phyloP scores from a whole-genome alignment of 495 filamentous ascomycete species.

The Aspergillus avenaceus region DNA sequence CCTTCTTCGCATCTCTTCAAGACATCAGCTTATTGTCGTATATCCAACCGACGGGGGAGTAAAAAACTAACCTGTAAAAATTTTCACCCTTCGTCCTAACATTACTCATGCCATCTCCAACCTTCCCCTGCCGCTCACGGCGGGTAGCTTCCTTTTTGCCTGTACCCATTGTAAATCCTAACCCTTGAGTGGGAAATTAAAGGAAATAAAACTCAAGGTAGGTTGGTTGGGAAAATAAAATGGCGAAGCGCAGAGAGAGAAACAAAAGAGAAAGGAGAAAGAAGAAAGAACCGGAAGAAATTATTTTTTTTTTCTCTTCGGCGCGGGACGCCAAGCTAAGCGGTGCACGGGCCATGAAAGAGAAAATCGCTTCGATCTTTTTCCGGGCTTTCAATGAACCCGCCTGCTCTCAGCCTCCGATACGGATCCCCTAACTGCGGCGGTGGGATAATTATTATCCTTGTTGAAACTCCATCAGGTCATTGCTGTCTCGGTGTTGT shows the following conservation, averaged over 20 bases:
- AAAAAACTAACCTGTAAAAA: conserved; percentile 64
- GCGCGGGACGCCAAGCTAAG: conserved; percentile 30
- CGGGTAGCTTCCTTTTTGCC: conserved; percentile 89
- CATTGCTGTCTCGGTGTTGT: too few species aligned
- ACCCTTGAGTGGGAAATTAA: conserved; percentile 20
- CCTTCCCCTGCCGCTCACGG: conserved; percentile 76
- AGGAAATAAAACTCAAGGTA: conserved; percentile 23
- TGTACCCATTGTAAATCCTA: conserved; percentile 69
- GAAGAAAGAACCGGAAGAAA: conserved; percentile 20
- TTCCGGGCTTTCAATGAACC: conserved; percentile 22
- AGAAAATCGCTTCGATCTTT: conserved; percentile 44
- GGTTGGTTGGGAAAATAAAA: conserved; percentile 28
- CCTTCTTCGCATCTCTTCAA: conserved; percentile 73
- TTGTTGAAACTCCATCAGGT: too few species aligned
- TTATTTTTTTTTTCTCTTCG: conserved; percentile 33
- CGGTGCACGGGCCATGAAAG: conserved; percentile 37
- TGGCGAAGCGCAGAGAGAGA: conserved; percentile 36
- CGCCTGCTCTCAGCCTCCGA: conserved; percentile 10
- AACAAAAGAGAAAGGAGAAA: conserved; percentile 29
- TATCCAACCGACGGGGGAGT: neutral
- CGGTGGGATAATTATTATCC: too few species aligned
- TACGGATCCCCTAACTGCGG: conserved; percentile 2
- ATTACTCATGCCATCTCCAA: conserved; percentile 79
- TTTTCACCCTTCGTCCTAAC: conserved; percentile 94
- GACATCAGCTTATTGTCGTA: conserved; percentile 14